phyloP scores from a whole-genome alignment of 2,329 filamentous ascomycete genomes.

The Cladobotryum protrusum region DNA sequence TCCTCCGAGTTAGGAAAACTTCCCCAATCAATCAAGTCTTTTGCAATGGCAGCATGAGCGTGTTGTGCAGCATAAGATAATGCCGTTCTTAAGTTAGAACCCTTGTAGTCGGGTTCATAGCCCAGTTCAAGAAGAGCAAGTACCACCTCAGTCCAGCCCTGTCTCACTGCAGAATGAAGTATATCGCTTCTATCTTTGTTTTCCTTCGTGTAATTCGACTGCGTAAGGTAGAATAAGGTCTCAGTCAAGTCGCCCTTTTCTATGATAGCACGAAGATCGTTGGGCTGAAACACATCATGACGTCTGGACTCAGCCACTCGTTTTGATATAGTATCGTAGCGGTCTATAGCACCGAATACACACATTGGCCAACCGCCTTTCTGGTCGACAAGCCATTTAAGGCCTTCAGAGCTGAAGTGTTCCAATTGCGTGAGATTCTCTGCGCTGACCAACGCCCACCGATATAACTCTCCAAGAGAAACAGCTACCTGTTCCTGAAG shows the following conservation, averaged over 20 bases:
- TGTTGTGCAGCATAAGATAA: constrained; percentile 13
- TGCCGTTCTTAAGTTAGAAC: constrained; percentile 11
- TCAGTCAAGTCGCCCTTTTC: too few species aligned
- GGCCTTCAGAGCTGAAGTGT: background rate
- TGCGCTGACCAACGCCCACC: constrained; percentile 1
- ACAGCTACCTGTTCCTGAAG: background rate
- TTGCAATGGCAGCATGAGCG: constrained; percentile 1
- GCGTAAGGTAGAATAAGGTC: too few species aligned
- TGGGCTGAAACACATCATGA: too few species aligned
- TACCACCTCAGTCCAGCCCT: constrained; percentile 12
- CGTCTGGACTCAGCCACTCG: too few species aligned
- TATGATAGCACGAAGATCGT: too few species aligned
- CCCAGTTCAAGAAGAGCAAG: constrained; percentile 9
- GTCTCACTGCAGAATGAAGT: constrained; percentile 12
- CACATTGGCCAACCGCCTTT: too few species aligned
- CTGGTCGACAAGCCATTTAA: constrained; percentile 6
- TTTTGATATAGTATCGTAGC: too few species aligned
- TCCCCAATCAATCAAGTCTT: too few species aligned
- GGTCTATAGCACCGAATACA: too few species aligned
- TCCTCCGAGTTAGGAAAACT: too few species aligned
- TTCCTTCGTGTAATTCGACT: background rate
- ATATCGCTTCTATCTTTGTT: constrained; percentile 2
- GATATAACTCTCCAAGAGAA: constrained; percentile 6
- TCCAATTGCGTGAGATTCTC: background rate
- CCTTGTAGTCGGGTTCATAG: constrained; percentile 7